These are phyloP conservation scores for Bolboschoenus planiculmis DNA, from an alignment of 176 grass and related monocot species.

Conservation along the genomic window DNA sequence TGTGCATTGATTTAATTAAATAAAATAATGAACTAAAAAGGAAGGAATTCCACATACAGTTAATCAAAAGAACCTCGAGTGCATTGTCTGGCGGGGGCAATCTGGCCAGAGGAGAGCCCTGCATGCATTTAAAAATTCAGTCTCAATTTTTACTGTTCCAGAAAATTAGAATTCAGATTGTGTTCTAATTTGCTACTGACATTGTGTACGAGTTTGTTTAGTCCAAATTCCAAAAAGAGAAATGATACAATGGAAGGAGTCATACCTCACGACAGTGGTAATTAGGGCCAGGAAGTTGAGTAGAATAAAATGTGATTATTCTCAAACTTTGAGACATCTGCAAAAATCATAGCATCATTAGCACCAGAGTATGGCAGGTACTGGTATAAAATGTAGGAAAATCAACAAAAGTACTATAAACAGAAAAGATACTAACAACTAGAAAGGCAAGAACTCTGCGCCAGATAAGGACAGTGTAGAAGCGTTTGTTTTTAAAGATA, in stretches of 20 bases:
- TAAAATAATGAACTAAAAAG: constrained; percentile 17
- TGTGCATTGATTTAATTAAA: background rate
- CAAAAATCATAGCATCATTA: constrained; percentile 8
- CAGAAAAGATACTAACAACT: constrained; percentile 56
- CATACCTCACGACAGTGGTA: constrained; percentile 96
- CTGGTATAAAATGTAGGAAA: background rate
- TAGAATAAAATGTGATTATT: constrained; percentile 97
- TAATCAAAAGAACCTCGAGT: constrained; percentile 78
- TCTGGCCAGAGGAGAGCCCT: constrained; percentile 78
- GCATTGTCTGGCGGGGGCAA: constrained; percentile 70
- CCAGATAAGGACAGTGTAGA: constrained; percentile 94
- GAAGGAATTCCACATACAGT: constrained; percentile 44
- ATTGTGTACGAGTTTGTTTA: background rate
- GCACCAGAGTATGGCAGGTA: background rate
- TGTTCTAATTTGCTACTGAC: background rate
- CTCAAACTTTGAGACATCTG: constrained; percentile 89
- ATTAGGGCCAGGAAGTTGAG: constrained; percentile 95
- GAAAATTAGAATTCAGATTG: background rate
- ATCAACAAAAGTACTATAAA: background rate
- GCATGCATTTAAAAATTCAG: constrained; percentile 14
- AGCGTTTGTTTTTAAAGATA: constrained; percentile 74
- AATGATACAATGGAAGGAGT: background rate
- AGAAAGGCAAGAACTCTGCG: constrained; percentile 86
- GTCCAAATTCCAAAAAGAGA: background rate
- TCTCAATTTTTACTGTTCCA: background rate